Evolutionary conservation across 495 filamentous ascomycete genomes (phyloP), one percentile per base, ranked within the genome.

Genomic region (Aspergillus steynii): DNA sequence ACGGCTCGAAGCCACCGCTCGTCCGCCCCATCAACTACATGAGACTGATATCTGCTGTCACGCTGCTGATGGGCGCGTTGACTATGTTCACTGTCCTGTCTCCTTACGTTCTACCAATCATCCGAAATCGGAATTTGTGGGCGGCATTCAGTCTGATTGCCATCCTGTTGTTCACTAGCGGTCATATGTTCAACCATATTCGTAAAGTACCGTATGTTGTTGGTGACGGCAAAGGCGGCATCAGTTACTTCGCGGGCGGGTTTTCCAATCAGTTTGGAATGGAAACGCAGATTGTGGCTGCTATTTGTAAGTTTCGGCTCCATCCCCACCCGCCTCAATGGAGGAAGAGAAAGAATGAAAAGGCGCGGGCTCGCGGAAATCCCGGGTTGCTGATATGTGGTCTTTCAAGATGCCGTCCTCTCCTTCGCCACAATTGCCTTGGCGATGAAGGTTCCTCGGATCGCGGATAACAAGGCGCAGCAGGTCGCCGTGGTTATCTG

Each of bases 101-200:
- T 69, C 90, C 92, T 8, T 92, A 92, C 67, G 61, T 97, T 4
- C 71, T 95, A n/a, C 95, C 96, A 29, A 71, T 97, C 57, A 77
- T 98, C 42, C 91, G 92, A 70, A 97, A 90, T 74, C 85, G 93
- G 56, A 97, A 95, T 60, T 75, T 97, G 29, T 99, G 95, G 96
- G 93, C 95, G 34, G 93, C 90, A 29, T 71, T 96, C 64, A 94
- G 90, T 70, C 78, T 99, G 55, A 91, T 99, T 65, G 83, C 86
- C 7, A 92, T 99, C 60, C 85, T 99, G 48, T 79, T 99, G 34
- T 99, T 99, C 78, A 98, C 91, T 37, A 92, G 88, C 64, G 95
- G 96, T 14, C 93, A 98, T 71, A 99, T 99, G 95, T 99, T 93
- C 83, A 98, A 98, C 75, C 95, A 98, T 66, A 99, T 99, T 70